Evolutionary conservation across 129 eudicot genomes (phyloP).

Genomic region (Gnaphalium uliginosum): DNA sequence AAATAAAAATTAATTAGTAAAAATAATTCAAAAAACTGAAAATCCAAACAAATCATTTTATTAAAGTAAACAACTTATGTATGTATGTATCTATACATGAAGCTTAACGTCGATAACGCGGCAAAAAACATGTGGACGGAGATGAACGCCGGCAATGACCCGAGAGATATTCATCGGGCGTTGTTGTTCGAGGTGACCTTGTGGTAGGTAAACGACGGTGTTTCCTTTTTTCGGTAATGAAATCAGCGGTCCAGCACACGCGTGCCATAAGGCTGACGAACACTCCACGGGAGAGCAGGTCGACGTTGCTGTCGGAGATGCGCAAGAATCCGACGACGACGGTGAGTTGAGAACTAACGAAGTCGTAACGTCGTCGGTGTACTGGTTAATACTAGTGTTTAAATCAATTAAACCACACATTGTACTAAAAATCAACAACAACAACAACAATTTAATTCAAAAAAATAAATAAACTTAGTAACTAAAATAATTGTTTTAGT

Average conservation of each 20-base stretch:
- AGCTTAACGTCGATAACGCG: constrained; percentile 85
- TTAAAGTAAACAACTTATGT: neutral
- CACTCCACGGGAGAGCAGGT: constrained; percentile 40
- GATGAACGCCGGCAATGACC: constrained; percentile 27
- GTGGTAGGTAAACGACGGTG: constrained; percentile 78
- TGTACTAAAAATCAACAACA: too few species aligned
- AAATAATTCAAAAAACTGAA: neutral
- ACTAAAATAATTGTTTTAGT: too few species aligned
- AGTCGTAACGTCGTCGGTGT: constrained; percentile 36
- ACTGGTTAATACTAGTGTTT: constrained; percentile 45
- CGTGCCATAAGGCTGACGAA: constrained; percentile 89
- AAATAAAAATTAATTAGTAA: neutral
- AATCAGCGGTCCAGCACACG: constrained; percentile 81
- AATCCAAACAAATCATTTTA: neutral
- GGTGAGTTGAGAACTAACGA: constrained; percentile 36
- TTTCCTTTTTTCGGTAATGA: constrained; percentile 82
- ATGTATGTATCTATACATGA: constrained; percentile 41
- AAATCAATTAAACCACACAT: constrained; percentile 77
- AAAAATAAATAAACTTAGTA: too few species aligned
- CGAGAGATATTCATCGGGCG: constrained; percentile 21
- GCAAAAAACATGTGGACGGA: constrained; percentile 78
- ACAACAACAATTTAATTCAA: too few species aligned
- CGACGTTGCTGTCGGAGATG: constrained; percentile 19
- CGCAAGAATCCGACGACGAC: constrained; percentile 39
- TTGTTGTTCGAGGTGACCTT: constrained; percentile 64